These are phyloP conservation scores for Pugionium cornutum DNA, from an alignment of 345 rosid genomes.

Conservation along the genomic window DNA sequence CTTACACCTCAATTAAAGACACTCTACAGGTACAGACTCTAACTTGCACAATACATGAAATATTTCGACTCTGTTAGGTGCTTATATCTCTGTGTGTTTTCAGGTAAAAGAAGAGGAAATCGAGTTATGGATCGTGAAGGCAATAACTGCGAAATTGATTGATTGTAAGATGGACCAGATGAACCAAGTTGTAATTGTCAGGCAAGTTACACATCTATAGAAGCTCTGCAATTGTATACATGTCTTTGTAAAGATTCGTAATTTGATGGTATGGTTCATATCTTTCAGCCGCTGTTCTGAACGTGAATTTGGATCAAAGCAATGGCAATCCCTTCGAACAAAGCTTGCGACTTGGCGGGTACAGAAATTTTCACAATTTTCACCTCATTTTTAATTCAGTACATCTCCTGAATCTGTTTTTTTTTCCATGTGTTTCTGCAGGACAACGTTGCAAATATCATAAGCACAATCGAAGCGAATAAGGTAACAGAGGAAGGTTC, in stretches of 20 bases:
- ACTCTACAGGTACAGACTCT: slow-evolving; percentile 58
- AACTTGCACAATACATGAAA: not conserved
- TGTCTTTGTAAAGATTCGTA: not conserved
- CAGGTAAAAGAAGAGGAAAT: slow-evolving; percentile 83
- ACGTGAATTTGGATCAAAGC: slow-evolving; percentile 72
- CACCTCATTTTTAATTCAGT: not conserved
- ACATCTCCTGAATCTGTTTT: slow-evolving; percentile 11
- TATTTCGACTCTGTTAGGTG: not conserved
- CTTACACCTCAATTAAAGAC: slow-evolving; percentile 68
- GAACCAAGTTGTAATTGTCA: slow-evolving; percentile 84
- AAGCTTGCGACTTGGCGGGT: slow-evolving; percentile 86
- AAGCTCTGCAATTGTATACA: not conserved
- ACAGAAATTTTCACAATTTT: not conserved
- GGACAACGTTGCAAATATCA: slow-evolving; percentile 70
- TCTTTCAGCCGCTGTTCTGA: slow-evolving; percentile 66
- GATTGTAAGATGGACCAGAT: slow-evolving; percentile 95
- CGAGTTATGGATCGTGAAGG: slow-evolving; percentile 90
- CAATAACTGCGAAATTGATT: slow-evolving; percentile 73
- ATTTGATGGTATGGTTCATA: slow-evolving; percentile 23
- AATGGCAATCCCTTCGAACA: slow-evolving; percentile 71
- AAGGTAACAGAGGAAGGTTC: slow-evolving; percentile 80
- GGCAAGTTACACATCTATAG: slow-evolving; percentile 44
- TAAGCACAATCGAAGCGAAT: slow-evolving; percentile 82
- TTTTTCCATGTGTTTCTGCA: slow-evolving; percentile 34
- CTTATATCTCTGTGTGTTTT: slow-evolving; percentile 15